A percentile compares a stretch with the other conserved stretches of the same genome.
Evolutionary conservation across 768 basidiomycete genomes (phyloP).

Genomic region (Psilocybe azurescens): DNA sequence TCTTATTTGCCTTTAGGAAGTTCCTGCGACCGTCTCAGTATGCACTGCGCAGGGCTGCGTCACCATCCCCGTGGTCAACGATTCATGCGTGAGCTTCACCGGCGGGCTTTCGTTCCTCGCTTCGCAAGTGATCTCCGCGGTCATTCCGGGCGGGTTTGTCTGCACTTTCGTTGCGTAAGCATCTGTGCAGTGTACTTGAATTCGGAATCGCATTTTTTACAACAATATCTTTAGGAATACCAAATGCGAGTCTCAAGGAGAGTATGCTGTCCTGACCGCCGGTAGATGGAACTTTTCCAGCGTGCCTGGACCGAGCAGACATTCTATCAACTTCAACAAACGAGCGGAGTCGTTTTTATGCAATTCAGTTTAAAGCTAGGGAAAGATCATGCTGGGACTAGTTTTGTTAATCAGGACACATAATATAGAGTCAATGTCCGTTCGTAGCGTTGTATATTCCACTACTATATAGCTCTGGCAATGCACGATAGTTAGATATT

Average conservation of each 20-base stretch:
- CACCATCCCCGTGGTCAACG: neutral
- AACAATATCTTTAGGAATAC: neutral
- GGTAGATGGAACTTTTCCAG: conserved; percentile 1
- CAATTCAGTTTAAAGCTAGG: conserved; percentile 1
- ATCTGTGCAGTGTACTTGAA: too few relatives aligned
- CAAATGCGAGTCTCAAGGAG: conserved; percentile 1
- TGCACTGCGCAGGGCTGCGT: conserved; percentile 11
- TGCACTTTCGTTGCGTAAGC: conserved; percentile 8
- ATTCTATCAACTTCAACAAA: conserved; percentile 11
- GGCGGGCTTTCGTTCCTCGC: conserved; percentile 9
- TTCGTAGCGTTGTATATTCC: too few relatives aligned
- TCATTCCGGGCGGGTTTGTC: conserved; percentile 1
- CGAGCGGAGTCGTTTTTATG: conserved; percentile 10
- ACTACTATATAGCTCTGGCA: too few relatives aligned
- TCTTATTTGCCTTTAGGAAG: neutral
- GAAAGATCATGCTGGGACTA: too few relatives aligned
- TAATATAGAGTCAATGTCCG: too few relatives aligned
- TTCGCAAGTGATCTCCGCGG: neutral
- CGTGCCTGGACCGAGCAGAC: neutral
- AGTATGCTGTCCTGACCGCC: neutral
- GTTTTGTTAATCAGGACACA: too few relatives aligned
- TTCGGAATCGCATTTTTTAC: too few relatives aligned
- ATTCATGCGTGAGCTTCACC: conserved; percentile 6
- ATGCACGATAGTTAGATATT: too few relatives aligned
- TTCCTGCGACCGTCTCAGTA: neutral